phyloP scores from a whole-genome alignment of 768 basidiomycete species.

The Hypholoma fasciculare region DNA sequence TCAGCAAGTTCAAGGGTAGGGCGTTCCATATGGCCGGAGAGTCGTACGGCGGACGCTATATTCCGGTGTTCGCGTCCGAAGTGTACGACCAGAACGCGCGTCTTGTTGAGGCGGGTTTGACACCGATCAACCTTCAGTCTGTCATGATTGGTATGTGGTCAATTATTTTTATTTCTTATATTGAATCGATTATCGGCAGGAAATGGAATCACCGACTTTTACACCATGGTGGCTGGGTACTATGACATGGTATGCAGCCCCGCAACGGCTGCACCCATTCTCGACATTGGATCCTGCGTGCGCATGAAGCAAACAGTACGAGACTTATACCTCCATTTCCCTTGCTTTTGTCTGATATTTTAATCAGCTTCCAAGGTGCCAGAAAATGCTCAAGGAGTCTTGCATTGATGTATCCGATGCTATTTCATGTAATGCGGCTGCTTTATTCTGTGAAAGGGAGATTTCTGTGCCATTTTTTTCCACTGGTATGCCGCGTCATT shows the following conservation, averaged over 20 bases:
- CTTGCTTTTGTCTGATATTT: background rate
- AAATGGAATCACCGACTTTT: constrained; percentile 65
- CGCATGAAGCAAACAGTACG: constrained; percentile 60
- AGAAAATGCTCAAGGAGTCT: background rate
- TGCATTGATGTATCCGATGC: constrained; percentile 1
- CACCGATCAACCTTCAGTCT: constrained; percentile 65
- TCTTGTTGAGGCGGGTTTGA: constrained; percentile 52
- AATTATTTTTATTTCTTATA: background rate
- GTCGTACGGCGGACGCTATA: constrained; percentile 74
- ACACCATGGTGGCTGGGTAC: constrained; percentile 40
- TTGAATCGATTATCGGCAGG: constrained; percentile 29
- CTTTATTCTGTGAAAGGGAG: background rate
- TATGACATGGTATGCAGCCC: constrained; percentile 57
- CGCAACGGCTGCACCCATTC: constrained; percentile 47
- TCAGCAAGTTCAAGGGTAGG: constrained; percentile 68
- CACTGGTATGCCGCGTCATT: background rate
- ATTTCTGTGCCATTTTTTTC: background rate
- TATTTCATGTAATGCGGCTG: background rate
- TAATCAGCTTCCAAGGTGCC: background rate
- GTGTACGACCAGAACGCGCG: constrained; percentile 72
- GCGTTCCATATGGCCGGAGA: constrained; percentile 73
- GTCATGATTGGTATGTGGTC: constrained; percentile 63
- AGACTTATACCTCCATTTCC: no score
- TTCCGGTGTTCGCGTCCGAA: constrained; percentile 75
- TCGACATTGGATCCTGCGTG: constrained; percentile 51